Evolutionary conservation across 2,329 filamentous ascomycete genomes (phyloP), one percentile per base, ranked within the genome.

Genomic region (Metarhizium humberi): DNA sequence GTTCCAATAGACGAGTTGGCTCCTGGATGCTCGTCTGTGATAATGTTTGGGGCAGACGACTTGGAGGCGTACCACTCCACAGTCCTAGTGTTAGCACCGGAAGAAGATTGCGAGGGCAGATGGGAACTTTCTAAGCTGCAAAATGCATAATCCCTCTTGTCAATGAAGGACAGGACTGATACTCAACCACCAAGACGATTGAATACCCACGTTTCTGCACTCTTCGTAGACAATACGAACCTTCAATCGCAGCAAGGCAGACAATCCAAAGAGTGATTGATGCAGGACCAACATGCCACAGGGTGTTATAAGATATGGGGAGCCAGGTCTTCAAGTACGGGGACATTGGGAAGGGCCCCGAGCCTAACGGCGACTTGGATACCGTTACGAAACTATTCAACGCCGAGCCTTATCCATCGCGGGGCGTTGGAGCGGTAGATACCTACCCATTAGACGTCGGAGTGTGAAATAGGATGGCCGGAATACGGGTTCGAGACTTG

Each of bases 1-100:
- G 40, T 42, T 55, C 55, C 51, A 13, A 11, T 54, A 69, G 68
- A 69, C 54, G 68, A 73, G 55, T 67, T 73, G 69, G 69, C 16
- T 68, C 70, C 53, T 72, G 69, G 70, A 58, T 43, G 40, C 40
- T 4, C 3, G 10, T 18, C 40, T 43, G 14, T 18, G 16, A 43
- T 14, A 43, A n/a, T 14, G 11, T 43, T n/a, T n/a, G 40, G 40
- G 40, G 14, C 6, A 8, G 40, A 43, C 16, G 25, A 43, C 16
- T 18, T 43, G 14, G 40, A 43, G 14, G 2, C 40, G 14, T 43
- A 43, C 6, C 40, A 43, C 11, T 43, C 40, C 11, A 43, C 18
- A 14, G 16, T 43, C 6, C 40, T 10, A 16, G 16, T 16, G 16
- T 43, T 18, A 18, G 6, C 40, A 10, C 10, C 40, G 16, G 40